Evolutionary conservation across 2,329 filamentous ascomycete species (phyloP).

Genomic region (Hypocreales sp.): DNA sequence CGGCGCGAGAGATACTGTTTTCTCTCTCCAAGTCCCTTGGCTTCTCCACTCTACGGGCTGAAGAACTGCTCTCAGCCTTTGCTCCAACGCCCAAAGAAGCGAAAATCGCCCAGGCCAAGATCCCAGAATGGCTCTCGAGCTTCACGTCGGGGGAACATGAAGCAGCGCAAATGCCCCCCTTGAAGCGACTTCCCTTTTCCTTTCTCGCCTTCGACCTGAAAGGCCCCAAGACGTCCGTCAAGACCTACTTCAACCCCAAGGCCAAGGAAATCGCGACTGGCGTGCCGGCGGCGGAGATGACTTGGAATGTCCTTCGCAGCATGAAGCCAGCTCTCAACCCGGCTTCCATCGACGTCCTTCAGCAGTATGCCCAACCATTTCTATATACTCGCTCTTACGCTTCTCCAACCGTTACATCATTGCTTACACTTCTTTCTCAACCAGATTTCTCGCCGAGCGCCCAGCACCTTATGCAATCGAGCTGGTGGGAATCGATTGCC

Average conservation of each 20-base stretch:
- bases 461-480: slow-evolving; percentile 1
- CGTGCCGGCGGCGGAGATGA: background rate
- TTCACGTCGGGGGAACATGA: background rate
- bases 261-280: slow-evolving; percentile 4
- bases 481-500: slow-evolving; percentile 4
- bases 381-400: no score
- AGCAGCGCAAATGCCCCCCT: no score
- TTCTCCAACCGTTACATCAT: no score
- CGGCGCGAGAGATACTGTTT: slow-evolving; percentile 1
- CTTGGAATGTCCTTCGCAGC: slow-evolving; percentile 2
- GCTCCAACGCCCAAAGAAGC: slow-evolving; percentile 1
- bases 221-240: slow-evolving; percentile 2
- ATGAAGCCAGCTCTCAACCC: slow-evolving; percentile 3
- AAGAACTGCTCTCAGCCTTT: slow-evolving; percentile 1
- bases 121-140: slow-evolving; percentile 3
- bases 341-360: slow-evolving; percentile 2
- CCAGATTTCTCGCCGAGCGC: slow-evolving; percentile 2
- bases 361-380: no score
- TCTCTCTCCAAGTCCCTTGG: slow-evolving; percentile 1
- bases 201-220: slow-evolving; percentile 4
- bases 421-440: no score
- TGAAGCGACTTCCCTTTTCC: slow-evolving; percentile 4
- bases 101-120: background rate
- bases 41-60: slow-evolving; percentile 3
- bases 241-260: slow-evolving; percentile 5